Evolutionary conservation across 2,329 filamentous ascomycete genomes (phyloP), one percentile per base, ranked within the genome.

Genomic region (Botryotinia convoluta): DNA sequence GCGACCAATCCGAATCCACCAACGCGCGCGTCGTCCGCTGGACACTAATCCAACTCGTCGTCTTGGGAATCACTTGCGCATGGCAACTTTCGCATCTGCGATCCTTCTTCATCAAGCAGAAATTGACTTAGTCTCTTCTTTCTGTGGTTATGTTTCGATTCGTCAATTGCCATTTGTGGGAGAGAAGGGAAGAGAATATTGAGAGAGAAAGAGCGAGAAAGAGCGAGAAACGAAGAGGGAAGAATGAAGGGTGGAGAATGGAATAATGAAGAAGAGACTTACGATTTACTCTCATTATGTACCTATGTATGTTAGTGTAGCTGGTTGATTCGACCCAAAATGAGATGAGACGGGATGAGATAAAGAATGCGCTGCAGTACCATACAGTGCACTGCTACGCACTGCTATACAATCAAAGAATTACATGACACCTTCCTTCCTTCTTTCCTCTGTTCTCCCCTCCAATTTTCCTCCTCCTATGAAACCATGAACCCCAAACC

Each of bases 41-140:
- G 95, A 95, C 96, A 77, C 81, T 98, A 77, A 92, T 98, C 78
- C 96, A 99, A 84, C 86, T 98, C 74, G 88, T 90, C 70, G 90
- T 98, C 54, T 87, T 99, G 71, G 93, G 91, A 72, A 87, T 91
- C 72, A 97, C 96, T 48, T 99, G 96, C 84, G 93, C 94, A 75
- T 99, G 96, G 96, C 96, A 99, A 84, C 87, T 99, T 64, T 97
- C 94, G 71, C 95, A 99, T 84, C 88, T 99, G 79, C 89, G 96
- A 78, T 92, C 93, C 64, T 99, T 99, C 89, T 99, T 99, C 86
- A 99, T 99, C 87, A 99, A 99, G 89, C 95, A 98, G 87, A 99
- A 99, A 88, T 90, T 99, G 82, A 98, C 96, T 74, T 99, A 89
- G 84, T n/a, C 1, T 16, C 26, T 9, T 57, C 18, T 42, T n/a